Evolutionary conservation across 176 grass and related monocot species (phyloP), one percentile per base, ranked within the genome.

Genomic region (Saccharum spontaneum): DNA sequence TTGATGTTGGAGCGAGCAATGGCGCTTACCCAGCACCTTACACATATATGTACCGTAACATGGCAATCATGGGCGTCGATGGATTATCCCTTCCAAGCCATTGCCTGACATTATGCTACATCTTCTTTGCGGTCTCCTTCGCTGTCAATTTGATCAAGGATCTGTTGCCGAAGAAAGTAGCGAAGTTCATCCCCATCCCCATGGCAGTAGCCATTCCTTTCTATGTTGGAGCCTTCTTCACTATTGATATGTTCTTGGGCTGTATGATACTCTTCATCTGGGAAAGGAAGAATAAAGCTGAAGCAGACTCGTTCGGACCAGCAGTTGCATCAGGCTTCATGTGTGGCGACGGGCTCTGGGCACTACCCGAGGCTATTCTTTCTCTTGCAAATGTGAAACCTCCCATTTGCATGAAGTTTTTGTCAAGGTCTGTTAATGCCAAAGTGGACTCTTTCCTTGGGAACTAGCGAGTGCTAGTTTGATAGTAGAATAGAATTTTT

Each of bases 391-490:
- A 82, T 59, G 84, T 93, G 71, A 77, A 87, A 1, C 84, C 91
- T 59, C 91, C 91, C 0, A 87, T 93, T 36, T 93, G 91, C 87
- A 93, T 93, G 88, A 93, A 93, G 88, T 93, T 93, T 37, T 39
- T 93, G 23, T 93, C 91, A 4, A 84, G 91, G 33, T 16, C 81
- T 10, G 18, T 76, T 30, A 90, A 93, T 74, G 81, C 57, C 72
- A 85, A 73, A 93, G 91, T 92, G 63, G 84, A 92, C 17, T 3
- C 61, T 8, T 92, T 88, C 78, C 82, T 91, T 20, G 79, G 12
- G 17, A 87, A 67, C 38, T 83, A 76, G 39, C 76, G 7, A 49
- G 26, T 62, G 18, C 24, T 45, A 70, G 26, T 83, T 1, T 59
- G 63, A 22, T 57, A 67, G 41, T 57, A 46, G 43, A 67, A 41